Percentiles rank a stretch among this genome's conserved stretches.
Conservation (phyloP, 2,329 filamentous ascomycete species). For the Didymella exigua region DNA sequence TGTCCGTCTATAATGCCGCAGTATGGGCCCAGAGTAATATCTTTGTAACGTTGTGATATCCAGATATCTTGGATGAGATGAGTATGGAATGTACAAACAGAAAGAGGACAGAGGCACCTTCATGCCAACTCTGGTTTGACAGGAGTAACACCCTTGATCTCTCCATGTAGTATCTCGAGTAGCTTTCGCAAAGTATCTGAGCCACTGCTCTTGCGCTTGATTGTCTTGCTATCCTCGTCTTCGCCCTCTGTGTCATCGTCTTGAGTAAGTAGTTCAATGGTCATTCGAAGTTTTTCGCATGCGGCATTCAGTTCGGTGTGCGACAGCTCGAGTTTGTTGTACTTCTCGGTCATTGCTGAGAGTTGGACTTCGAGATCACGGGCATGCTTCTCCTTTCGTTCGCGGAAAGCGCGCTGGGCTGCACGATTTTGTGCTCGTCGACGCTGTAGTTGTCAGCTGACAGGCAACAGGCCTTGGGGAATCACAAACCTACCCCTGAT, state of each 20-base stretch:
- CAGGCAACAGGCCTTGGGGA: no score
- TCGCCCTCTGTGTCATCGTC: constrained; percentile 43
- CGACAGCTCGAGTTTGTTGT: constrained; percentile 61
- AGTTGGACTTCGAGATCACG: constrained; percentile 66
- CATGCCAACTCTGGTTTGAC: constrained; percentile 33
- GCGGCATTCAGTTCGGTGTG: constrained; percentile 52
- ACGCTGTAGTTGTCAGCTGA: constrained; percentile 49
- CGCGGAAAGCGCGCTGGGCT: constrained; percentile 65
- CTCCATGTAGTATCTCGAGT: constrained; percentile 47
- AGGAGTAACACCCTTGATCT: constrained; percentile 34
- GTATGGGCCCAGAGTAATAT: neutral
- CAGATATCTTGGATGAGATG: constrained; percentile 10
- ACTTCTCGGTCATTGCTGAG: constrained; percentile 59
- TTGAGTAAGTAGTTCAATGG: constrained; percentile 46
- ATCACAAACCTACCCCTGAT: constrained; percentile 43
- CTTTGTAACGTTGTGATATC: neutral
- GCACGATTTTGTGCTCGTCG: constrained; percentile 66
- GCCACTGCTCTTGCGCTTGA: constrained; percentile 35
- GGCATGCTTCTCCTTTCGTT: constrained; percentile 69
- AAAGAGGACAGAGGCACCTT: neutral
- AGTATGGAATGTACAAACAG: constrained; percentile 16
- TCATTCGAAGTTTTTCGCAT: constrained; percentile 50
- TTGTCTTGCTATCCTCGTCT: constrained; percentile 30
- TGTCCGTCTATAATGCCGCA: constrained; percentile 1
- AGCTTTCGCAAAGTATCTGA: constrained; percentile 47